Evolutionary conservation across 2,329 filamentous ascomycete genomes (phyloP), one percentile per base, ranked within the genome.

Genomic region (Pyrenochaeta sp.): DNA sequence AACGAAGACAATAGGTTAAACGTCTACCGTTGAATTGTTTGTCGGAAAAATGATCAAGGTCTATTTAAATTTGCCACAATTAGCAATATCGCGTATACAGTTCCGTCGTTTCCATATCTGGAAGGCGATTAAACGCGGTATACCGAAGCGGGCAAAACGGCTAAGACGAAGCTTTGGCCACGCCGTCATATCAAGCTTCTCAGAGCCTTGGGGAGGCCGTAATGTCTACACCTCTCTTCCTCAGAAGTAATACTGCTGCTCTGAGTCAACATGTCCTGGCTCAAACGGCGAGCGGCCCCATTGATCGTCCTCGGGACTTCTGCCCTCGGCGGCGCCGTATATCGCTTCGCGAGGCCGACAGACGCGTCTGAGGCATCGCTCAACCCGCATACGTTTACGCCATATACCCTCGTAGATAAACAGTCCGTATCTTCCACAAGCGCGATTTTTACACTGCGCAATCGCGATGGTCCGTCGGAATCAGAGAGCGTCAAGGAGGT

Each of bases 371-470:
- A 69, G 31, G 58, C 61, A 37, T 67, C 73, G 21, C 64, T 91
- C 54, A 87, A 90, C 75, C 73, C 79, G 12, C 77, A 80, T 50
- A 82, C 79, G 20, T 92, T 92, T 74, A 83, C 83, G 31, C 83
- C 85, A 2, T 93, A 90, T 76, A 84, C 81, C 21, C 83, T 95
- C 58, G 79, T 83, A 14, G 74, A 80, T 21, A 85, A 85, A 61
- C 83, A 89, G 44, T 75, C 80, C 20, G 83, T 92, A 37, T 90
- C 90, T 0, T 82, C 85, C 1, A 87, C 87, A 0, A 87, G 85
- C 51, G 86, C 90, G 64, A 82, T 94, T 61, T 83, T 94, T 61
- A 89, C 87, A 7, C 75, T 93, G 21, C 76, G 21, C 81, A 86
- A 11, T 69, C 51, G 52, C 10, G 54, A 68, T 21, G 64, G 63